Evolutionary conservation across 2,329 filamentous ascomycete genomes (phyloP).

Genomic region (Beauveria sp.): DNA sequence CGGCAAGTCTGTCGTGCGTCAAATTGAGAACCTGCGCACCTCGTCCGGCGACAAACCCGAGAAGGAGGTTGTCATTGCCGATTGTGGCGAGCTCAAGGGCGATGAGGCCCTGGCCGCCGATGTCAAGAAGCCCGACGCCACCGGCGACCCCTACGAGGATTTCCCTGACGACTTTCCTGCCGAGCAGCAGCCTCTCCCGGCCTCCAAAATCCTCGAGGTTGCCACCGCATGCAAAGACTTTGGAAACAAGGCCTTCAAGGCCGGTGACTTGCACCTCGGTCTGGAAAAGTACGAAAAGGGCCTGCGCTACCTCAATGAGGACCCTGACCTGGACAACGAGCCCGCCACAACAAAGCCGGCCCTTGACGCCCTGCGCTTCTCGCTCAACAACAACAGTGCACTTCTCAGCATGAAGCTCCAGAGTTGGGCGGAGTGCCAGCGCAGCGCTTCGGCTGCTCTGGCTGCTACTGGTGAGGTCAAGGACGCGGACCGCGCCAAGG

Average conservation of each 20-base stretch:
- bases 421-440: slow-evolving; percentile 61
- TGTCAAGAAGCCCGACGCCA: slow-evolving; percentile 65
- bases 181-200: slow-evolving; percentile 53
- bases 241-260: slow-evolving; percentile 90
- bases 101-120: slow-evolving; percentile 60
- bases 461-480: slow-evolving; percentile 56
- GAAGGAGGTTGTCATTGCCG: slow-evolving; percentile 63
- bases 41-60: slow-evolving; percentile 69
- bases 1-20: slow-evolving; percentile 83
- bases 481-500: slow-evolving; percentile 81
- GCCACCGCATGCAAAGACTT: slow-evolving; percentile 81
- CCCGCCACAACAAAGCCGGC: slow-evolving; percentile 57
- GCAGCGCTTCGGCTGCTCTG: slow-evolving; percentile 66
- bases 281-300: slow-evolving; percentile 94
- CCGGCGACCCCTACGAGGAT: slow-evolving; percentile 90
- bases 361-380: slow-evolving; percentile 70
- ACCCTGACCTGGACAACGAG: slow-evolving; percentile 67
- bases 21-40: slow-evolving; percentile 79
- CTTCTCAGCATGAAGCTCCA: slow-evolving; percentile 77
- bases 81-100: slow-evolving; percentile 80
- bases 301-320: slow-evolving; percentile 80
- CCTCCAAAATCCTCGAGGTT: slow-evolving; percentile 65
- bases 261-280: slow-evolving; percentile 58
- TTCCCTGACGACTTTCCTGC: slow-evolving; percentile 76
- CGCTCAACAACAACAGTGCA: slow-evolving; percentile 81